phyloP scores from a whole-genome alignment of 495 filamentous ascomycete species.

The Delitschia confertaspora region DNA sequence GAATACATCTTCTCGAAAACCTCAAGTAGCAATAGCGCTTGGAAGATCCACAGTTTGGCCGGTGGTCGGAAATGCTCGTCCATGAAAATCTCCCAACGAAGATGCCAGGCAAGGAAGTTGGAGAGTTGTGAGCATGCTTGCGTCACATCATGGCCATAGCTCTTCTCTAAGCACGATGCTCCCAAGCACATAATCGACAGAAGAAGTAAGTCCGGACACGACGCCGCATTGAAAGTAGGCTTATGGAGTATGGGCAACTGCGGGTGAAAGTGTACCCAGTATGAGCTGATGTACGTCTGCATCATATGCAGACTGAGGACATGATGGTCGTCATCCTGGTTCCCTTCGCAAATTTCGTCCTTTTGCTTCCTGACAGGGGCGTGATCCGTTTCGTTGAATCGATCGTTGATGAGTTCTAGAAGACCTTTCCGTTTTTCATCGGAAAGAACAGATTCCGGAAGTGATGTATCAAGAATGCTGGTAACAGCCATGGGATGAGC shows the following conservation, averaged over 20 bases:
- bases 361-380: slow-evolving; percentile 66
- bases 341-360: slow-evolving; percentile 68
- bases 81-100: slow-evolving; percentile 88
- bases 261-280: slow-evolving; percentile 90
- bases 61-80: slow-evolving; percentile 86
- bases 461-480: slow-evolving; percentile 70
- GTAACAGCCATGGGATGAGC: slow-evolving; percentile 88
- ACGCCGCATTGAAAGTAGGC: slow-evolving; percentile 84
- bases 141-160: slow-evolving; percentile 62
- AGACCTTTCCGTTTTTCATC: slow-evolving; percentile 80
- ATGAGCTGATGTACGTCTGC: slow-evolving; percentile 87
- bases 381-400: slow-evolving; percentile 74
- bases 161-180: slow-evolving; percentile 76
- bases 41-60: slow-evolving; percentile 96
- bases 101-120: slow-evolving; percentile 81
- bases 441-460: slow-evolving; percentile 70
- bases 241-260: slow-evolving; percentile 92
- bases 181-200: slow-evolving; percentile 92
- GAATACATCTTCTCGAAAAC: slow-evolving; percentile 97
- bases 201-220: slow-evolving; percentile 74
- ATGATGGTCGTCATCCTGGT: slow-evolving; percentile 62
- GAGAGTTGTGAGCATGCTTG: slow-evolving; percentile 68
- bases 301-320: slow-evolving; percentile 87
- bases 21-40: slow-evolving; percentile 80
- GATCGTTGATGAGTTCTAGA: slow-evolving; percentile 71